Evolutionary conservation across 345 rosid genomes (phyloP).

Genomic region (Zanthoxylum bungeanum): DNA sequence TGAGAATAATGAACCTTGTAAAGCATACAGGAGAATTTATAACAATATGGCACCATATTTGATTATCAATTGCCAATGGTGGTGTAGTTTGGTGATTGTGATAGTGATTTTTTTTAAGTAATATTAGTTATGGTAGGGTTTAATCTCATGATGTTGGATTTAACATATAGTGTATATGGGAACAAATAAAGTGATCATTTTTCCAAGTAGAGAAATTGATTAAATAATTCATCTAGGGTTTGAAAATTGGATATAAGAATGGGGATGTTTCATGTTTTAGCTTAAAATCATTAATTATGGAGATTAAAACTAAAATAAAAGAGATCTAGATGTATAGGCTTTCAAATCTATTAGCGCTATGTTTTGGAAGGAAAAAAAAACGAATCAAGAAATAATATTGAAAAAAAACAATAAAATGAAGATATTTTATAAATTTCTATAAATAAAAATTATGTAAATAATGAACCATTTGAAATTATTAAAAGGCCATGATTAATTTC

Average conservation of each 20-base stretch:
- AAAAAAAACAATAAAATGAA: too few species aligned
- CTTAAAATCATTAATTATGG: neutral
- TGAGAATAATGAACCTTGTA: neutral
- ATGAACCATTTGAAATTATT: neutral
- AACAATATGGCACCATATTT: neutral
- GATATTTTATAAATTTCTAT: neutral
- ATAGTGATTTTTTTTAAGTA: neutral
- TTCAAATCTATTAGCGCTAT: neutral
- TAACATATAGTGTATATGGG: too few species aligned
- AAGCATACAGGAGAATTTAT: neutral
- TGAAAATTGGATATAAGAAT: neutral
- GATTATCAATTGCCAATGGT: neutral
- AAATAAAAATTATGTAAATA: neutral
- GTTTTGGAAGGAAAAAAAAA: neutral
- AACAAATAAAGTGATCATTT: neutral
- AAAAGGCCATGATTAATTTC: constrained; percentile 12
- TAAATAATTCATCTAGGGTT: neutral
- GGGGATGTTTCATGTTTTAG: neutral
- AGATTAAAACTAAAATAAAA: neutral
- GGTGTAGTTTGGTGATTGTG: neutral
- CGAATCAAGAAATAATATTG: neutral
- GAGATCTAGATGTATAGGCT: neutral
- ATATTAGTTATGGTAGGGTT: neutral
- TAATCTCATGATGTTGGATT: neutral
- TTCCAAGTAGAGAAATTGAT: neutral